phyloP scores from a whole-genome alignment of 1,139 yeast species.

The Ogataea hybrid region DNA sequence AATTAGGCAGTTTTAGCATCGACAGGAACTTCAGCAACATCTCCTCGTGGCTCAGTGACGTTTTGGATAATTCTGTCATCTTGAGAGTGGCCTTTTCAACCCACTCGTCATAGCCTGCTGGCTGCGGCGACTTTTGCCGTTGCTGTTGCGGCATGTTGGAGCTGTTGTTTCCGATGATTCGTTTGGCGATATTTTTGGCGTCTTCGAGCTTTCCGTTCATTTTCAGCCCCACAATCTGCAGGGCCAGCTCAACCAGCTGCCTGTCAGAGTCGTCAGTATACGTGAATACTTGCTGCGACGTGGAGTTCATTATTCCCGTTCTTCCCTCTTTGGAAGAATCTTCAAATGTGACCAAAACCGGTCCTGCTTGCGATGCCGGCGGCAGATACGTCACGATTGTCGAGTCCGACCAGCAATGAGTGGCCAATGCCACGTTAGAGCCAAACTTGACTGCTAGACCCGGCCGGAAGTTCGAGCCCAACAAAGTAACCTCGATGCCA shows the following conservation, averaged over 20 bases:
- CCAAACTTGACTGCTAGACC: slow-evolving; percentile 88
- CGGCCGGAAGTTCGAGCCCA: slow-evolving; percentile 83
- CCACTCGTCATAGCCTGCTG: slow-evolving; percentile 38
- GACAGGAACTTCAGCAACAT: slow-evolving; percentile 63
- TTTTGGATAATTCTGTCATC: slow-evolving; percentile 48
- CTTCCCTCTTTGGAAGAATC: slow-evolving; percentile 17
- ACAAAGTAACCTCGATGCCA: slow-evolving; percentile 87
- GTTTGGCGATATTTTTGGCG: slow-evolving; percentile 84
- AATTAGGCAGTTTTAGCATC: slow-evolving; percentile 58
- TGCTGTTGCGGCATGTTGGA: slow-evolving; percentile 6
- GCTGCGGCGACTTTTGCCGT: slow-evolving; percentile 12
- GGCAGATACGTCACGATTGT: slow-evolving; percentile 93
- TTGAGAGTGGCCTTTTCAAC: slow-evolving; percentile 38
- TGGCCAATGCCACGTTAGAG: slow-evolving; percentile 73
- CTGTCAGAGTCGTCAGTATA: slow-evolving; percentile 92
- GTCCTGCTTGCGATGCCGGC: slow-evolving; percentile 86
- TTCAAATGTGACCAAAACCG: slow-evolving; percentile 81
- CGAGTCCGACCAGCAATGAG: slow-evolving; percentile 95
- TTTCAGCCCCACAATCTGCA: slow-evolving; percentile 91
- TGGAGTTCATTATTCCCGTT: slow-evolving; percentile 16
- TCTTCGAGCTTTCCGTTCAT: slow-evolving; percentile 94
- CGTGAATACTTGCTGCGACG: slow-evolving; percentile 57
- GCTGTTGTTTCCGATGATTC: slow-evolving; percentile 66
- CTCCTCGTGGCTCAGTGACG: slow-evolving; percentile 52
- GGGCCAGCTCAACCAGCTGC: slow-evolving; percentile 85